phyloP scores from a whole-genome alignment of 1,284 basidiomycete species.

The Cystobasidium pallidum region DNA sequence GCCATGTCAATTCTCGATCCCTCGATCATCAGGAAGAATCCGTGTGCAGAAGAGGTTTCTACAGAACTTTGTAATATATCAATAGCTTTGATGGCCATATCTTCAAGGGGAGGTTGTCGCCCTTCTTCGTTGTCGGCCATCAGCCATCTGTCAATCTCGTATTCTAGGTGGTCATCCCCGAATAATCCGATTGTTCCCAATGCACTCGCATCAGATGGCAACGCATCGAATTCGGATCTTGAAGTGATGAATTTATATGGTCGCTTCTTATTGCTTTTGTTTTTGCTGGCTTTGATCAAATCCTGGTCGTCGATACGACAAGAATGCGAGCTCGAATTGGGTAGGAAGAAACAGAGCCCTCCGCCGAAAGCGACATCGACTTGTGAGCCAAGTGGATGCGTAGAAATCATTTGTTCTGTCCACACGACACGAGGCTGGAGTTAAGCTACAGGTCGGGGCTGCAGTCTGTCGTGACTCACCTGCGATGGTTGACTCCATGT shows the following conservation, averaged over 20 bases:
- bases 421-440: neutral
- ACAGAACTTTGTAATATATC: slow-evolving; percentile 25
- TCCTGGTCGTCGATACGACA: slow-evolving; percentile 56
- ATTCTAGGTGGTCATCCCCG: slow-evolving; percentile 48
- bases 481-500: slow-evolving; percentile 40
- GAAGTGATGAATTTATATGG: slow-evolving; percentile 43
- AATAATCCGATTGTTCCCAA: slow-evolving; percentile 47
- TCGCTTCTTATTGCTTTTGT: slow-evolving; percentile 47
- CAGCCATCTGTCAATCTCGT: slow-evolving; percentile 48
- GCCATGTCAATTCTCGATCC: slow-evolving; percentile 49
- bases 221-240: slow-evolving; percentile 41
- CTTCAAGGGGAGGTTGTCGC: slow-evolving; percentile 47
- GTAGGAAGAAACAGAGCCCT: slow-evolving; percentile 56
- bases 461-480: slow-evolving; percentile 5
- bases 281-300: slow-evolving; percentile 50
- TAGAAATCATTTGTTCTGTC: slow-evolving; percentile 35
- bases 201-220: slow-evolving; percentile 36
- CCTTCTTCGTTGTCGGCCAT: slow-evolving; percentile 32
- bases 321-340: slow-evolving; percentile 51
- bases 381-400: slow-evolving; percentile 41
- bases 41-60: slow-evolving; percentile 41
- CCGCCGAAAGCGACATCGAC: slow-evolving; percentile 58
- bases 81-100: slow-evolving; percentile 47
- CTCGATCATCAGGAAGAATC: slow-evolving; percentile 51
- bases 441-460: neutral